Conservation (phyloP, 1,284 basidiomycete species). For the Irpex sp. region DNA sequence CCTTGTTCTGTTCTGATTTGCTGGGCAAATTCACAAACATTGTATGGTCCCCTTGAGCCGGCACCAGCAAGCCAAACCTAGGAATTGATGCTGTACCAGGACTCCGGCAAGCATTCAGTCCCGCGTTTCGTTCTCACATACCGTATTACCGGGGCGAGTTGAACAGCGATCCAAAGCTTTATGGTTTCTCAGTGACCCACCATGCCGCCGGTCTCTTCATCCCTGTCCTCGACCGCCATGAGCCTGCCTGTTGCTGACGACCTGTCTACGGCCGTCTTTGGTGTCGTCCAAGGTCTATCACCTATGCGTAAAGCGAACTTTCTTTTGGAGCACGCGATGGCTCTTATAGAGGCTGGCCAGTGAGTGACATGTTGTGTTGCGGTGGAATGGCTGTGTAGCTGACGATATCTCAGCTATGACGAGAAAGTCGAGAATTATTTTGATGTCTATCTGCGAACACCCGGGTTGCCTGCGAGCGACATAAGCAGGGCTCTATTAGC, state of each 20-base stretch:
- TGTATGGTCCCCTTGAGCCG: not conserved
- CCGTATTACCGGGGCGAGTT: constrained; percentile 2
- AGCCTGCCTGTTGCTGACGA: constrained; percentile 36
- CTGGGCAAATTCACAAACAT: not conserved
- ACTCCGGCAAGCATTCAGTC: not conserved
- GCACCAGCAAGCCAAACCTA: not conserved
- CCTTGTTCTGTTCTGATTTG: not conserved
- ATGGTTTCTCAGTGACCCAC: constrained; percentile 21
- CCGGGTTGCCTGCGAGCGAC: constrained; percentile 47
- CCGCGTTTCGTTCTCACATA: not conserved
- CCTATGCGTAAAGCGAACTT: constrained; percentile 50
- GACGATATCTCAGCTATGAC: constrained; percentile 43
- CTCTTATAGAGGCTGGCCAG: constrained; percentile 48
- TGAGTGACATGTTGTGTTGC: constrained; percentile 19
- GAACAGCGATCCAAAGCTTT: not conserved
- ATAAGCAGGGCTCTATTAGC: constrained; percentile 52
- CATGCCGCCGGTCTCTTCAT: constrained; percentile 9
- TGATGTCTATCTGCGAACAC: constrained; percentile 60
- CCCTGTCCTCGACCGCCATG: constrained; percentile 19
- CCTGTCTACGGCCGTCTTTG: constrained; percentile 53
- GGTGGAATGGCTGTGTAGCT: not conserved
- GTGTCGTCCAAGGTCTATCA: constrained; percentile 48
- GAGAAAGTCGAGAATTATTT: constrained; percentile 59
- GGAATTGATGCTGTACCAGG: not conserved
- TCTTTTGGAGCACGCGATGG: constrained; percentile 54